These are phyloP conservation scores for Mollisia scopiformis DNA, from an alignment of 2,329 filamentous ascomycete genomes.

Conservation along the genomic window DNA sequence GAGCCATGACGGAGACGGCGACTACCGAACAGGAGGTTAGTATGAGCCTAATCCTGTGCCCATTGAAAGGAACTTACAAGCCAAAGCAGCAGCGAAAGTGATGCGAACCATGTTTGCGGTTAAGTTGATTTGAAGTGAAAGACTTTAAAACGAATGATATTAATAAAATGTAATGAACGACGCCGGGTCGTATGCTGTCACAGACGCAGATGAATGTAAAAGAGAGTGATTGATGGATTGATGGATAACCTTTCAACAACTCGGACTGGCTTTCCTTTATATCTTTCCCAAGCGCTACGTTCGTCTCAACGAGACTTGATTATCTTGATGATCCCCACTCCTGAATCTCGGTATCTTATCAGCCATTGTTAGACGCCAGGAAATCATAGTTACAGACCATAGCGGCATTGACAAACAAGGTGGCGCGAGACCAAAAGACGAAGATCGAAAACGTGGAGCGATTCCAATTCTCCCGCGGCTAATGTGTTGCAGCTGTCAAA, in stretches of 20 bases:
- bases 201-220: constrained; percentile 14
- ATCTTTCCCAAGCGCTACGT: background rate
- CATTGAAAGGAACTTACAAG: constrained; percentile 31
- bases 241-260: background rate
- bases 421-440: background rate
- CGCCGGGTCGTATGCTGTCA: constrained; percentile 22
- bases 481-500: background rate
- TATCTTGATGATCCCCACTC: background rate
- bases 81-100: constrained; percentile 32
- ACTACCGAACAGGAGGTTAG: constrained; percentile 30
- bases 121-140: too few species aligned
- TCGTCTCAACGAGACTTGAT: constrained; percentile 2
- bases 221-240: constrained; percentile 7
- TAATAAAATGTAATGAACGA: constrained; percentile 20
- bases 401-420: constrained; percentile 1
- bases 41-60: background rate
- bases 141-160: constrained; percentile 13
- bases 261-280: constrained; percentile 6
- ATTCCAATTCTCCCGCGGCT: constrained; percentile 1
- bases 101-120: constrained; percentile 39
- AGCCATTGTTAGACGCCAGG: background rate
- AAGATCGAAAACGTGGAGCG: constrained; percentile 2
- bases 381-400: background rate
- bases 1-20: constrained; percentile 32
- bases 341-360: constrained; percentile 3